Base-by-base conservation (phyloP, 106 monocot genomes). In the Dioscorea alata region DNA sequence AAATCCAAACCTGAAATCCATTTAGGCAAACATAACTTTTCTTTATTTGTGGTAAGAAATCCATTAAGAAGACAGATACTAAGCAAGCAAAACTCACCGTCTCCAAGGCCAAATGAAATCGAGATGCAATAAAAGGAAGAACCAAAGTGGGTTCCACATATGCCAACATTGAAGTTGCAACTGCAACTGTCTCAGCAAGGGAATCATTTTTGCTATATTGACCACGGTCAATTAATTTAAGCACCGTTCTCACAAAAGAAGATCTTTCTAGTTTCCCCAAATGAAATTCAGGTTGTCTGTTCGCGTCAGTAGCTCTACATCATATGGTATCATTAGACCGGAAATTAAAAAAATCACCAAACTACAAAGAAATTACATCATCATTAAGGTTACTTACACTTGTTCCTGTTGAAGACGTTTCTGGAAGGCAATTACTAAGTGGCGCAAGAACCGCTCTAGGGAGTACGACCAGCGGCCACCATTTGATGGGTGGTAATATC, bases 401-500 rank as follows among this genome's bases (percentile, higher is more conserved):
- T 92, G 86, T 68, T 93, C 93, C 33, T 71, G 61, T 59, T 83
- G 77, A 70, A 99, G 83, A 8, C 99, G 89, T 69, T 83, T 85
- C 56, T 90, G 87, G 66, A 99, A 99, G 71, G 70, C 70, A 84
- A 88, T 76, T 58, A 93, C 81, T 48, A 99, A 77, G 78, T 90
- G 74, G 32, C 90, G 69, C 70, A 99, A 79, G 67, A 99, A 93
- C 58, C 85, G 81, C 75, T 90, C 93, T 78, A 99, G 73, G 34
- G 93, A 90, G 69, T 76, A 78, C 69, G 99, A 89, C 99, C 99
- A 99, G 23, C 87, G 84, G 53, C 99, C 99, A 63, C 93, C 99
- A 85, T 99, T 99, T 32, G 99, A 99, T 66, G 99, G 99, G 79
- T 99, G 99, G 65, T 90, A 99, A 78, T 85, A 99, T 68, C 99